Base-by-base conservation (phyloP, 768 basidiomycete species). In the Lactarius indigo region DNA sequence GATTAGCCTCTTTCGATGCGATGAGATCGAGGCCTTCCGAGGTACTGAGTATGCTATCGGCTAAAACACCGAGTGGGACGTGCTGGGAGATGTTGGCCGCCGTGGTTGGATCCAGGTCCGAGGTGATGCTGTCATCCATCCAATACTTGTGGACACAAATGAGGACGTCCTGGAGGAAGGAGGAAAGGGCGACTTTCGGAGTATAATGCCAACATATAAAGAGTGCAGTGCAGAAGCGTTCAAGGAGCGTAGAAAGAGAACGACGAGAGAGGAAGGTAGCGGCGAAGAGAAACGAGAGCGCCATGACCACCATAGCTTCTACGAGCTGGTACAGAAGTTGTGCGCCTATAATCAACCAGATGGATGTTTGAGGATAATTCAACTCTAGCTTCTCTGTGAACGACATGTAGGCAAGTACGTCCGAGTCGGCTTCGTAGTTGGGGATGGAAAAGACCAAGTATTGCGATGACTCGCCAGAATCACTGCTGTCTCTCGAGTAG, bases 131-230 rank as follows among this genome's bases (percentile, higher is more conserved):
- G 33, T 44, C 37, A 18, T 59, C 57, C 66, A 64, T 68, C 66
- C 66, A 68, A 31, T 59, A 68, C 28, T 17, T 55, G 50, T 64
- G 66, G 44, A 68, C 15, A 20, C 62, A 52, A 33, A 5, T n/a
- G 9, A 68, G 41, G 33, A 64, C 28, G 17, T 68, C 66, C 15
- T 64, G 62, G 30, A 68, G n/a, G 9, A 68, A 68, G n/a, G 66
- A 59, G 17, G 66, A 68, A 8, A 68, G 31, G 10, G 66, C 58
- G 3, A 9, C 63, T 28, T 64, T 68, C 1, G 33, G 39, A 39
- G 12, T 56, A 54, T 64, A 64, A 10, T 56, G 58, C 58, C 58
- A 35, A 57, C 39, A 47, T n/a, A 68, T 59, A 23, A 64, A 47
- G n/a, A 64, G 42, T 39, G 66, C 58, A 8, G 52, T 68, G 42